Evolutionary conservation across 768 basidiomycete genomes (phyloP), one percentile per base, ranked within the genome.

Genomic region (Phanerochaete sordida): DNA sequence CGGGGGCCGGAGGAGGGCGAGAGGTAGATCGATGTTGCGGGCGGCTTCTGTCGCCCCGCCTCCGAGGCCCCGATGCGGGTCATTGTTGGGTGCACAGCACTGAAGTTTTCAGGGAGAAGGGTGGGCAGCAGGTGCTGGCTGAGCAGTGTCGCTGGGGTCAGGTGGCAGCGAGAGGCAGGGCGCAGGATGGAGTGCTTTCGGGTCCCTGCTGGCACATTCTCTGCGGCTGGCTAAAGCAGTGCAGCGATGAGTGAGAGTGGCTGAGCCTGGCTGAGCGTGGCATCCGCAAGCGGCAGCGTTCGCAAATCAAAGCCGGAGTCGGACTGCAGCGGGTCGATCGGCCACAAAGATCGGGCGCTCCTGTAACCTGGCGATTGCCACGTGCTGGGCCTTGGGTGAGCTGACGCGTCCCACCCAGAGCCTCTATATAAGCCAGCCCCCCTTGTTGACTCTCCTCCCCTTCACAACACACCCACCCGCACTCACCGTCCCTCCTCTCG

Each of bases 331-430:
- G 49, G 48, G 48, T 31, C 19, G 33, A 56, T 56, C 55, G 55
- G 60, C 35, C 28, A 6, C 28, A 26, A 23, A n/a, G 60, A 57
- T 61, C 60, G 55, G 33, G 45, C 39, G 48, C 23, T 35, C 46
- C 44, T 46, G 51, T 43, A 24, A 31, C 52, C 59, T 23, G 53
- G 53, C 53, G 33, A 33, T 26, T 54, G 53, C 53, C 53, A 54
- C 53, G 53, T 54, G 53, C 35, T 33, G 53, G 53, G 53, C 53
- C 53, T 54, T 54, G 53, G 50, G 53, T 39, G 62, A 68, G 70
- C 70, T 71, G 70, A 71, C 70, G 70, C 70, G 70, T 70, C 70
- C 70, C 68, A 55, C 52, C 59, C 47, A 31, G 56, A 47, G 57
- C 48, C 48, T 56, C 61, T 70, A 69, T 68, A 71, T 43, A 43